A percentile compares a stretch with the other conserved stretches of the same genome.
Conservation (phyloP, 2,329 filamentous ascomycete species). For the Trichophyton rubrum region DNA sequence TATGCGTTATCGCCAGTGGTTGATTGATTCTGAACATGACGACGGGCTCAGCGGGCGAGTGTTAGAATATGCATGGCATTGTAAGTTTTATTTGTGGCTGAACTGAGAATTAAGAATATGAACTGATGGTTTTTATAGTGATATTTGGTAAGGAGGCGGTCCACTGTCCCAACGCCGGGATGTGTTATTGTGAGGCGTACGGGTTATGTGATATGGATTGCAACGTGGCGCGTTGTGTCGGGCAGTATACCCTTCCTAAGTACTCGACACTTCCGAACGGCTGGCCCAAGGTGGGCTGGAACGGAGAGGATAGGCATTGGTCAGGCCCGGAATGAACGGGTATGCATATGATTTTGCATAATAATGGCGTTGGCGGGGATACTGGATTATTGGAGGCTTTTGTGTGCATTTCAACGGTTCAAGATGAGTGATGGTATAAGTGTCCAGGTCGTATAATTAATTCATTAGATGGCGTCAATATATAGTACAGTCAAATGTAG, state of each 20-base stretch:
- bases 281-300: slow-evolving; percentile 50
- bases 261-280: slow-evolving; percentile 47
- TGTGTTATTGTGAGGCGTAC: slow-evolving; percentile 58
- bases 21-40: slow-evolving; percentile 43
- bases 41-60: slow-evolving; percentile 47
- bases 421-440: too few species aligned
- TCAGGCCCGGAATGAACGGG: background rate
- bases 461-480: too few species aligned
- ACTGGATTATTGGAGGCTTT: background rate
- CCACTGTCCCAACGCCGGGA: slow-evolving; percentile 47
- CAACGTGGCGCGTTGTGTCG: slow-evolving; percentile 33
- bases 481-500: too few species aligned
- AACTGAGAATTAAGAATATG: background rate
- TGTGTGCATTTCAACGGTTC: background rate
- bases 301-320: slow-evolving; percentile 19
- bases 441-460: too few species aligned
- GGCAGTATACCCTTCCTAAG: slow-evolving; percentile 47
- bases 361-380: background rate
- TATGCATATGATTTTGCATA: background rate
- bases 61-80: slow-evolving; percentile 54
- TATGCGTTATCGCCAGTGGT: slow-evolving; percentile 48
- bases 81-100: background rate
- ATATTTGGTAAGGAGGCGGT: slow-evolving; percentile 39
- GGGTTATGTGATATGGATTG: slow-evolving; percentile 44
- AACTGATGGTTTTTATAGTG: slow-evolving; percentile 4